A percentile compares a stretch with the other conserved stretches of the same genome.
phyloP scores from a whole-genome alignment of 208 protist genomes.

The Acanthamoeba culbertsoni region DNA sequence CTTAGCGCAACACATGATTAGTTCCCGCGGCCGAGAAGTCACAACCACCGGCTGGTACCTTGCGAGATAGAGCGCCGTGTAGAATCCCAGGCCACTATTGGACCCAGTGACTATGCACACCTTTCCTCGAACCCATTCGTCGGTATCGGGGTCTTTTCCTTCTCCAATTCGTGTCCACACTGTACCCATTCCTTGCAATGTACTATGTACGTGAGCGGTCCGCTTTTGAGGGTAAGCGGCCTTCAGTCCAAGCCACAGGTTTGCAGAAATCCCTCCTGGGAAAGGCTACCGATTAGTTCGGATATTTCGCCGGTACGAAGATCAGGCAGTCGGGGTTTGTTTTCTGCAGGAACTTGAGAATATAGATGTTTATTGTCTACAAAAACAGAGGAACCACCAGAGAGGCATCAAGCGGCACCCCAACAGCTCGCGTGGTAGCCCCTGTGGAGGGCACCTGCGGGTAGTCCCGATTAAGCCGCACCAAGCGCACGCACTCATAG shows the following conservation, averaged over 20 bases:
- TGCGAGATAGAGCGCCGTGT: not conserved
- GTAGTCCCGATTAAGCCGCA: not conserved
- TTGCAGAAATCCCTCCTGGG: too few relatives aligned
- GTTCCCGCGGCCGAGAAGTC: not conserved
- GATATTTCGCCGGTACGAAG: too few relatives aligned
- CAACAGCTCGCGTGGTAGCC: not conserved
- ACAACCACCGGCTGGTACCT: not conserved
- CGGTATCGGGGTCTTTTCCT: not conserved
- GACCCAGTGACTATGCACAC: not conserved
- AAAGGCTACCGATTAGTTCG: too few relatives aligned
- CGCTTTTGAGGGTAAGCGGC: too few relatives aligned
- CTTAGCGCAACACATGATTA: not conserved
- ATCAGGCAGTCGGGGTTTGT: too few relatives aligned
- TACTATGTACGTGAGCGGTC: too few relatives aligned
- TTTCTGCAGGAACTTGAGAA: too few relatives aligned
- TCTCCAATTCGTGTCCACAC: not conserved
- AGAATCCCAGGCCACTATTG: not conserved
- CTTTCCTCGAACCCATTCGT: constrained; percentile 15
- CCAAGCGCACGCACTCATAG: not conserved
- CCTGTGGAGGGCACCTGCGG: not conserved
- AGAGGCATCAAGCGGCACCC: not conserved
- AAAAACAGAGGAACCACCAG: not conserved
- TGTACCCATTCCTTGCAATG: too few relatives aligned
- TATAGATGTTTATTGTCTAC: too few relatives aligned
- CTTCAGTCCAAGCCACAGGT: too few relatives aligned